Evolutionary conservation across 257 asterid genomes (phyloP).

Genomic region (Hygrophila difformis): DNA sequence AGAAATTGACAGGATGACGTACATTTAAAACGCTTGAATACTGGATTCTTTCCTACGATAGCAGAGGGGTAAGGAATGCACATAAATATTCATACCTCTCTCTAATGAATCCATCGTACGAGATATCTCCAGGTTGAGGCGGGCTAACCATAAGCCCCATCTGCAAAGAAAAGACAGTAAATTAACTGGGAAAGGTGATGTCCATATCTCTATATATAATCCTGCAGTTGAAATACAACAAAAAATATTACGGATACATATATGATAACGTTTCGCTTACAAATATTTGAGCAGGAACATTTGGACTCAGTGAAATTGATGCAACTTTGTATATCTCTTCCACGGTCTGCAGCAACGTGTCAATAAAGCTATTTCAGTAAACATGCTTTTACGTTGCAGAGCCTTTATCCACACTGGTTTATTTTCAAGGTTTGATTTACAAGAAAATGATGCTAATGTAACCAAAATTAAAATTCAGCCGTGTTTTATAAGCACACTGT

Average conservation of each 20-base stretch:
- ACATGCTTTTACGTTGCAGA: too few relatives aligned
- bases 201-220: background rate
- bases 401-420: too few relatives aligned
- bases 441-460: background rate
- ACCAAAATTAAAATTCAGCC: background rate
- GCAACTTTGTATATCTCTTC: slow-evolving; percentile 98
- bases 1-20: background rate
- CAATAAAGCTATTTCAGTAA: background rate
- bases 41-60: background rate
- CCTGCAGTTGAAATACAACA: too few relatives aligned
- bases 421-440: background rate
- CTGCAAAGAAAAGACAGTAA: slow-evolving; percentile 34
- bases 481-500: background rate
- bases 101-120: slow-evolving; percentile 61
- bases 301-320: slow-evolving; percentile 91
- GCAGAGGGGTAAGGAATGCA: background rate
- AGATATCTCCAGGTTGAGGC: slow-evolving; percentile 90
- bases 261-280: slow-evolving; percentile 36
- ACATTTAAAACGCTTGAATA: background rate
- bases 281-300: slow-evolving; percentile 94
- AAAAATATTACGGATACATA: background rate
- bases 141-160: slow-evolving; percentile 94
- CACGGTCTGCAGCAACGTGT: slow-evolving; percentile 48
- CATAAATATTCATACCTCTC: slow-evolving; percentile 55
- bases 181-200: slow-evolving; percentile 1